Base-by-base conservation (phyloP, 2,329 filamentous ascomycete genomes). In the Trichoderma oligosporum region DNA sequence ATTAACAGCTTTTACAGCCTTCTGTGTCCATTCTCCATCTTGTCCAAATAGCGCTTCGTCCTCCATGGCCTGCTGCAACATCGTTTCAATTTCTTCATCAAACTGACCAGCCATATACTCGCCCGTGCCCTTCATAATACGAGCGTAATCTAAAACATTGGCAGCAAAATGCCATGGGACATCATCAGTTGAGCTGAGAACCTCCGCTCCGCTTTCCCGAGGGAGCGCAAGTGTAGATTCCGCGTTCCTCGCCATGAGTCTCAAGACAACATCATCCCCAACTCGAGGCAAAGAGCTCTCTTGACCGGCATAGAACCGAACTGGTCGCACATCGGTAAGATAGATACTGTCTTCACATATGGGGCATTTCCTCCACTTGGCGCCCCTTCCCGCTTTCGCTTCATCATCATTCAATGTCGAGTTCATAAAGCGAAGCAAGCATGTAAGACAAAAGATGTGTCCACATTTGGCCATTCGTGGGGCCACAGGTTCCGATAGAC, bases 381-480 rank as follows among this genome's bases (percentile, higher is more conserved):
- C 78, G 65, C 83, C 86, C 73, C 87, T 92, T 61, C 87, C 85
- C 8, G 82, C 76, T 58, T 79, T 81, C 7, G 75, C 73, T 31
- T 88, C 87, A n/a, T 89, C 86, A 57, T 88, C 87, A 22, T 81
- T 83, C 2, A 86, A 83, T 11, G 82, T 84, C 7, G 91, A 89
- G 65, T 96, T 89, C 91, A 99, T 97, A 70, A 95, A 99, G 48
- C 94, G 87, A 61, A 97, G 90, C 60, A 97, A 74, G 69, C 94
- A 99, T 5, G 94, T 87, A 31, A 97, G 77, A 69, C 94, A 99
- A 71, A 97, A 97, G 11, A 99, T 96, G 70, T 99, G 94, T 1
- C 94, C 94, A 67, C 94, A 99, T 68, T 87, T 93, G 39, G 94
- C 92, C 93, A 99, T 99, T 56, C 94, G 86, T 29, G 94, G 92